Base-by-base conservation (phyloP, 2,329 filamentous ascomycete species). In the Cladosporium sphaerospermum region DNA sequence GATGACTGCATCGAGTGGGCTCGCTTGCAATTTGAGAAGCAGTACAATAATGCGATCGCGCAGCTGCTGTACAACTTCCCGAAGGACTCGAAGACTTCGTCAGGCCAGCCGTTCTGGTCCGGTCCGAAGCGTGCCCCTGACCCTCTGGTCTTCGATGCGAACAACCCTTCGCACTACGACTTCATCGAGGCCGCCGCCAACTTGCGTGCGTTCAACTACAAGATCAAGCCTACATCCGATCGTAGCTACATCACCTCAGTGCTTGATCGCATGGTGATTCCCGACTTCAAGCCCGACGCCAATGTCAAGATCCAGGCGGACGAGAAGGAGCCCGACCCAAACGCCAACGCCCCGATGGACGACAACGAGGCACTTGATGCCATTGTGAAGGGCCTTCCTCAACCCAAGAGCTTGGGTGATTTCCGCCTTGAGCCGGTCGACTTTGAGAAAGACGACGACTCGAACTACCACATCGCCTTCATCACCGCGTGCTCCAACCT, bases 401-500 rank as follows among this genome's bases (percentile, higher is more conserved):
- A 85, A 4, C 84, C 92, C 13, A 91, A 86, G 68, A 83, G 84
- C 39, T 75, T 99, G 46, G 86, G 88, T 23, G 90, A 89, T 33
- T 95, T 95, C 79, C 91, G 91, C 73, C 76, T 99, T 49, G 83
- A 84, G 53, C 88, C 92, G 3, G 93, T 97, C 5, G 93, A 97
- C 64, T 99, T 99, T 64, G 90, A 99, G 74, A 99, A 99, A 78
- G 93, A 99, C 60, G 93, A 99, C 64, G 95, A 99, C 71, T 89
- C 86, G 47, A 99, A 99, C 72, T 83, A 93, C 72, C 93, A 99
- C 76, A 99, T 99, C 64, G 93, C 97, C 72, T 99, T 99, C 76
- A 97, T 99, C 73, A 95, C 93, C 7, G 90, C 91, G 1, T 91
- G 91, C 60, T 96, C 91, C 76, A 99, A 99, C 70, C 78, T 99